Base-by-base conservation (phyloP, 805 yeast species). In the Isabelozyma pseudorhagii region DNA sequence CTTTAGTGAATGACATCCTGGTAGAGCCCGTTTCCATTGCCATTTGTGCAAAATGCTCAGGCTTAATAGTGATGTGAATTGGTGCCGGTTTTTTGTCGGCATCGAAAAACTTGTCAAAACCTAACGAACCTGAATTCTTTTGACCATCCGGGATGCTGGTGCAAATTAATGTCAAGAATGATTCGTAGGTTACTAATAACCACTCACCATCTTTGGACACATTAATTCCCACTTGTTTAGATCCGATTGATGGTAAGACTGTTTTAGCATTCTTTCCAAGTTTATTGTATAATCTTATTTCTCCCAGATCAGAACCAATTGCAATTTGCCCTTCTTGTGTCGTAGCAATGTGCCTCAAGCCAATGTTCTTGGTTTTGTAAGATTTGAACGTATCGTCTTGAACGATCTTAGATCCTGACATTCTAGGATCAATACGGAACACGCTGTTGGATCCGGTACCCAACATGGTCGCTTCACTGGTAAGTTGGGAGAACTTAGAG, bases 381-480 rank as follows among this genome's bases (percentile, higher is more conserved):
- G 68, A 27, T 42, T 62, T 64, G 45, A 51, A 52, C 3, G 58
- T 52, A 27, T 54, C 78, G 42, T 75, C 75, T 17, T 80, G 79
- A 8, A 84, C 92, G 34, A 89, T 57, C 58, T 87, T 86, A 49
- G 76, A 67, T 6, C 66, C 64, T 8, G 73, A 54, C 44, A 87
- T 59, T 58, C 97, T 81, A 40, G 97, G 97, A 71, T 91, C 97
- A 47, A 91, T 74, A 52, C 80, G 80, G 74, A 89, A 90, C 47
- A 91, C 53, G 3, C 86, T 80, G 52, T 83, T 83, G 8, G 71
- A 63, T 0, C 92, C 80, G 4, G 87, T 69, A 53, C 96, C 97
- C 42, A 85, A 64, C 50, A 91, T 78, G 0, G 91, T 87, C 53
- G 81, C 85, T 57, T 91, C 97, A 5, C 72, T 78, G 0, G 91